Evolutionary conservation across 805 yeast genomes (phyloP), one percentile per base, ranked within the genome.

Genomic region (Wickerhamomyces silvicola): DNA sequence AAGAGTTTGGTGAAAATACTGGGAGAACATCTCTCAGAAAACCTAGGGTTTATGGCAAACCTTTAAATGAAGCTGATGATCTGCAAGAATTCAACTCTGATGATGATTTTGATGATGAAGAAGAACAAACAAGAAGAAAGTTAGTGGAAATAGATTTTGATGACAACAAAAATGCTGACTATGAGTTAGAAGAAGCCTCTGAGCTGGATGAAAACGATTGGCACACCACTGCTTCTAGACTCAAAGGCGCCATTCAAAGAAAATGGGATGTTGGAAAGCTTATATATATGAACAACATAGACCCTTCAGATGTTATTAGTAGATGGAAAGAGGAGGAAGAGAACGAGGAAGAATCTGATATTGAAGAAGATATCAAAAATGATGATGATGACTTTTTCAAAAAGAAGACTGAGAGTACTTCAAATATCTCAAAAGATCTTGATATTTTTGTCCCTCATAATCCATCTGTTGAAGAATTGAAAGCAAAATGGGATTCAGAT

Each of bases 261-360:
- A 66, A 63, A 37, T 84, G 94, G 88, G 84, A 90, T 55, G 74
- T 90, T 39, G 78, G 80, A 45, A 84, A 82, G 50, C 61, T 90
- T 35, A 62, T 92, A 5, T 90, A 92, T 56, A 68, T 82, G 73
- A 77, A 80, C 36, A 81, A 84, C 44, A 66, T 86, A 25, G 73
- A 76, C 10, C 88, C 97, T 0, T 65, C 60, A 1, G 92, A 81
- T 41, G 92, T 72, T 21, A 64, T 85, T 28, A 63, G 62, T 24
- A 71, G 88, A 57, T 84, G 94, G 94, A 74, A 57, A 45, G 68
- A 64, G 24, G 56, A 48, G 2, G 64, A 60, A n/a, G 64, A 62
- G 8, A 65, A 60, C 4, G 66, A 63, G 4, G 65, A 46, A 48
- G 70, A 62, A 11, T 68, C 61, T 14, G 66, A 57, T 11, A 52